Percentiles rank a stretch among this genome's conserved stretches.
Evolutionary conservation across 208 protist species (phyloP).

Genomic region (Trypanosoma scelopori): DNA sequence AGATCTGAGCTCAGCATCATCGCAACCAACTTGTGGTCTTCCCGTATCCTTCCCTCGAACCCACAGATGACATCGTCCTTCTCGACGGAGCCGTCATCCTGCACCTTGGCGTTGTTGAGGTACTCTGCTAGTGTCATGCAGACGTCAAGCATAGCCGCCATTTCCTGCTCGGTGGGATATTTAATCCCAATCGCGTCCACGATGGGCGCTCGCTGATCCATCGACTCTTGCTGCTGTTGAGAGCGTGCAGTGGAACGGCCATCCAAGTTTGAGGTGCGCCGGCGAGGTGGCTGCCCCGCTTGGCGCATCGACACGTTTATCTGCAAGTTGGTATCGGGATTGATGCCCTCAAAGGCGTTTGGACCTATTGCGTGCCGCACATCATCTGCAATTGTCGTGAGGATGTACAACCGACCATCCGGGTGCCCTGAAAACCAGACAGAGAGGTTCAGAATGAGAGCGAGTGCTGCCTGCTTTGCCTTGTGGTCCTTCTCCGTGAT

Average conservation of each 20-base stretch:
- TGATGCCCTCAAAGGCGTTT: slow-evolving; percentile 70
- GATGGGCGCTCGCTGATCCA: slow-evolving; percentile 17
- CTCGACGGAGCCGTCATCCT: slow-evolving; percentile 31
- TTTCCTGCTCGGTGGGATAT: slow-evolving; percentile 50
- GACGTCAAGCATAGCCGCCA: slow-evolving; percentile 76
- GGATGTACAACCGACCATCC: slow-evolving; percentile 49
- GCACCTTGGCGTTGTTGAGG: slow-evolving; percentile 51
- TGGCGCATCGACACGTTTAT: slow-evolving; percentile 21
- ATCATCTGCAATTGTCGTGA: slow-evolving; percentile 68
- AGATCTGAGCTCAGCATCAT: slow-evolving; percentile 69
- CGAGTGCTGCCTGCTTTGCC: slow-evolving; percentile 57
- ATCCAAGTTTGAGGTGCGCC: background rate
- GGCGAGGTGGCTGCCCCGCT: background rate
- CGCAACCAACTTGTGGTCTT: slow-evolving; percentile 59
- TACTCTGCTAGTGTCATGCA: slow-evolving; percentile 83
- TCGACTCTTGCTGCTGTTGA: slow-evolving; percentile 7
- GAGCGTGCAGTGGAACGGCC: background rate
- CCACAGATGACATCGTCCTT: slow-evolving; percentile 63
- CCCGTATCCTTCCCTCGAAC: slow-evolving; percentile 47
- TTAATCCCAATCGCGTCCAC: slow-evolving; percentile 69
- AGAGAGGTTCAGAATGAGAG: slow-evolving; percentile 79
- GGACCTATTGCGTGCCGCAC: slow-evolving; percentile 58
- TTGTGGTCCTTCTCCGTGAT: slow-evolving; percentile 47
- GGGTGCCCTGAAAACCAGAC: slow-evolving; percentile 84
- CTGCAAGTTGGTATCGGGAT: slow-evolving; percentile 44